Conservation (phyloP, 2,329 filamentous ascomycete genomes). For the Epichloe coenophiala region DNA sequence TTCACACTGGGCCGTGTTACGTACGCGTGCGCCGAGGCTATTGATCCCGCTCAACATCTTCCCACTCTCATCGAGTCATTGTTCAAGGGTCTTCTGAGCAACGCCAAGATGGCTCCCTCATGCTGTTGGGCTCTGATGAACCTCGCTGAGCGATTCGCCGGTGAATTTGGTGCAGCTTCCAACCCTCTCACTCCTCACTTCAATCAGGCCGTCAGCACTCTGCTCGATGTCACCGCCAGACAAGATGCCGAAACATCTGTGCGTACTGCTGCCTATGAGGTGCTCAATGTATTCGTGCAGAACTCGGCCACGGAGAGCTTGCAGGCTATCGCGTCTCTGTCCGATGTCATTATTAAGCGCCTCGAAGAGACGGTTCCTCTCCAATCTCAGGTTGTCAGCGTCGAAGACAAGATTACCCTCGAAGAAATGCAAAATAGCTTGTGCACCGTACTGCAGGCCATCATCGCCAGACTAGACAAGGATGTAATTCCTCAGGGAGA, state of each 20-base stretch:
- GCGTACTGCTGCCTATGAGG: conserved; percentile 91
- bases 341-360: conserved; percentile 78
- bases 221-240: conserved; percentile 75
- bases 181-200: conserved; percentile 89
- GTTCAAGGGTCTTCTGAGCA: conserved; percentile 80
- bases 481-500: conserved; percentile 86
- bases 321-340: conserved; percentile 65
- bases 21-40: conserved; percentile 80
- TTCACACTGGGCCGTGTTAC: conserved; percentile 94
- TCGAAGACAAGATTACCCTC: conserved; percentile 89
- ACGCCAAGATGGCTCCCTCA: conserved; percentile 91
- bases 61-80: conserved; percentile 75
- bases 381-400: conserved; percentile 86
- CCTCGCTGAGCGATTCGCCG: conserved; percentile 86
- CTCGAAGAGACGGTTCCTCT: conserved; percentile 81
- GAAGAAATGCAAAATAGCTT: conserved; percentile 98
- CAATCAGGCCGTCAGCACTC: conserved; percentile 74
- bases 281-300: conserved; percentile 85
- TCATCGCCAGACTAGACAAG: conserved; percentile 80
- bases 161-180: conserved; percentile 60
- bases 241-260: conserved; percentile 75
- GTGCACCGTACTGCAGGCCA: conserved; percentile 79
- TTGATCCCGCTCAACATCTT: conserved; percentile 73
- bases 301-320: conserved; percentile 83
- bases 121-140: conserved; percentile 99